phyloP scores from a whole-genome alignment of 2,329 filamentous ascomycete species.

The Claviceps spartinae region DNA sequence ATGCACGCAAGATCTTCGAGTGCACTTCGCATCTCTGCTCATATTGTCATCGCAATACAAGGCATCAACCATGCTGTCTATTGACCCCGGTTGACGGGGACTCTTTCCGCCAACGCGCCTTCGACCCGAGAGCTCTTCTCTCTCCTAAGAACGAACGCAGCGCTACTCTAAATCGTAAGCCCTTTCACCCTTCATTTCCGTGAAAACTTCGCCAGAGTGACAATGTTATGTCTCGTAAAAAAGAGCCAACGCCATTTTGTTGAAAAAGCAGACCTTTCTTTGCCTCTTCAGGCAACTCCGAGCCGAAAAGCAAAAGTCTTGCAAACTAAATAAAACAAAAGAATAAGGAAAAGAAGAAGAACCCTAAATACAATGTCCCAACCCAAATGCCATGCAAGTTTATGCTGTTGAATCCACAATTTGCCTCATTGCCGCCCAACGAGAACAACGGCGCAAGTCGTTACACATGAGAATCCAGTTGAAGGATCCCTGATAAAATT shows the following conservation, averaged over 20 bases:
- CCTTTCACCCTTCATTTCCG: too few species aligned
- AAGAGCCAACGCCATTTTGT: constrained; percentile 25
- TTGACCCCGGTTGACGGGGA: constrained; percentile 32
- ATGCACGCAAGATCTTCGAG: not conserved
- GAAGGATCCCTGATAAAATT: constrained; percentile 25
- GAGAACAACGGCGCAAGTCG: constrained; percentile 18
- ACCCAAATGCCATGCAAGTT: constrained; percentile 26
- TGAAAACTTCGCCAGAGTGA: constrained; percentile 12
- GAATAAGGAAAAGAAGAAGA: constrained; percentile 1
- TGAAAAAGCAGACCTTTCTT: constrained; percentile 27
- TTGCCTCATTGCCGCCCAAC: constrained; percentile 21
- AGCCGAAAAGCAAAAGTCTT: not conserved
- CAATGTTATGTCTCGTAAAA: constrained; percentile 21
- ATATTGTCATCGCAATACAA: not conserved
- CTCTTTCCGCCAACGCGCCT: constrained; percentile 9
- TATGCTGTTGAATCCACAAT: constrained; percentile 31
- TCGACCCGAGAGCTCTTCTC: constrained; percentile 8
- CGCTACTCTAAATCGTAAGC: too few species aligned
- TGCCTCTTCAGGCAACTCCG: constrained; percentile 7
- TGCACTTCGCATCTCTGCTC: not conserved
- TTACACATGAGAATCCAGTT: constrained; percentile 26
- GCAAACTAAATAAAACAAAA: not conserved
- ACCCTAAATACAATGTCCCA: constrained; percentile 15
- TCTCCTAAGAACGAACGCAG: constrained; percentile 8
- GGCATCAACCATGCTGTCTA: constrained; percentile 12